Base-by-base conservation (phyloP, 2,329 filamentous ascomycete genomes). In the Beauveria sp. region DNA sequence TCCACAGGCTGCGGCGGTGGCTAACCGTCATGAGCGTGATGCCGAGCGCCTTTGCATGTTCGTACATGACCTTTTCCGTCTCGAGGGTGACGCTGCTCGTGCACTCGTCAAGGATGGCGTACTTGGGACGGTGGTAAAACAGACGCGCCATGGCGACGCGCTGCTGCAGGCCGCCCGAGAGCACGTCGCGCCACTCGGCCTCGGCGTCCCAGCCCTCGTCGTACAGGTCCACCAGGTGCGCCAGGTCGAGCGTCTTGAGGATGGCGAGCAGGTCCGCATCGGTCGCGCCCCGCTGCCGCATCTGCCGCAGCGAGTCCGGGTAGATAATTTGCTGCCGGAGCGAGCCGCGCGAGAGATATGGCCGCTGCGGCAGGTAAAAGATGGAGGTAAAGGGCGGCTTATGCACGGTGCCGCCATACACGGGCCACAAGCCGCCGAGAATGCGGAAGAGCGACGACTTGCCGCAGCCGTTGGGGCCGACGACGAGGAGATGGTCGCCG, bases 281-380 rank as follows among this genome's bases (percentile, higher is more conserved):
- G 0, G 89, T 92, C 40, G 95, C 82, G 53, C 89, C 87, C 70
- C 92, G 93, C 64, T 87, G 84, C 49, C 90, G 90, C 87, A 97
- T 96, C 65, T 93, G 89, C 57, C 90, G 87, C 20, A 96, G 75
- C 9, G 86, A 89, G 74, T 99, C 95, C 0, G 95, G 95, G 74
- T 99, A 99, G 63, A 95, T 96, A 68, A 99, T 92, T 70, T 99
- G 95, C 73, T 98, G 92, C 45, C 95, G 87, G n/a, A 99, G 84
- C 1, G 90, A 92, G 24, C 95, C 95, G 58, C 91, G 86, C 16
- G 90, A 95, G 1, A 99, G 83, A 71, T 99, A 99, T 0, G 95
- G 95, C 1, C 95, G 86, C 71, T 99, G 95, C 0, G 95, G 95
- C 66, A 99, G 96, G 77, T 99, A 99, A 77, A 98, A 99, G 71